Percentiles rank a stretch among this genome's conserved stretches.
Conservation (phyloP, 352 stramenopile genomes). For the Phytophthora megakarya region DNA sequence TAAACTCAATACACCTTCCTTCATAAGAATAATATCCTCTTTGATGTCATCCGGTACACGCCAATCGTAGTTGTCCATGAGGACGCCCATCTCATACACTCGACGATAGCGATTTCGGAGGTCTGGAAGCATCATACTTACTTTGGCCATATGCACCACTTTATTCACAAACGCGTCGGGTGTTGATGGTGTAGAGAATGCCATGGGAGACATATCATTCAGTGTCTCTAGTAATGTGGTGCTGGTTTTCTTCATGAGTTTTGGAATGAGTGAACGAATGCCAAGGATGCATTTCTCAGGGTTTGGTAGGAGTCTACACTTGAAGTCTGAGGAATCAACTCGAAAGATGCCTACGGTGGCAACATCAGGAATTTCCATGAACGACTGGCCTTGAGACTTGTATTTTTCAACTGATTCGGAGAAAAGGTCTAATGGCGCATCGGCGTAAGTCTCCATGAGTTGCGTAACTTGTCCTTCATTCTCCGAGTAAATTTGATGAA, state of each 20-base stretch:
- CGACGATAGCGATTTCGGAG: constrained; percentile 76
- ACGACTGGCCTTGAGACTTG: constrained; percentile 72
- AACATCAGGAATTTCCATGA: constrained; percentile 83
- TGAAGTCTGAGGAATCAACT: constrained; percentile 90
- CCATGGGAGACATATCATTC: constrained; percentile 81
- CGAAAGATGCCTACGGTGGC: constrained; percentile 93
- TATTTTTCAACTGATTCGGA: constrained; percentile 86
- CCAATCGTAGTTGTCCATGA: constrained; percentile 94
- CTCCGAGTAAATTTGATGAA: constrained; percentile 81
- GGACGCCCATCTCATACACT: constrained; percentile 85
- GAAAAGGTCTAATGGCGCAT: constrained; percentile 79
- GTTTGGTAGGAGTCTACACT: constrained; percentile 86
- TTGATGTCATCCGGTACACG: constrained; percentile 91
- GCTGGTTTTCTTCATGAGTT: constrained; percentile 90
- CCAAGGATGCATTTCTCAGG: constrained; percentile 87
- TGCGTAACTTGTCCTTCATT: constrained; percentile 81
- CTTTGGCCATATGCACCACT: constrained; percentile 87
- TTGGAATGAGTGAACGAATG: constrained; percentile 82
- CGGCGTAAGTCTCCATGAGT: constrained; percentile 72
- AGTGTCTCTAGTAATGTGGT: constrained; percentile 84
- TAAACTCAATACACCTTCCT: constrained; percentile 90
- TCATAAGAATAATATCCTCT: constrained; percentile 94
- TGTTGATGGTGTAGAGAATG: constrained; percentile 70
- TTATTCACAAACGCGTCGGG: constrained; percentile 88
- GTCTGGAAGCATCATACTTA: constrained; percentile 62